These are phyloP conservation scores for Tribonema minus DNA, from an alignment of 108 stramenopile genomes.

Conservation along the genomic window DNA sequence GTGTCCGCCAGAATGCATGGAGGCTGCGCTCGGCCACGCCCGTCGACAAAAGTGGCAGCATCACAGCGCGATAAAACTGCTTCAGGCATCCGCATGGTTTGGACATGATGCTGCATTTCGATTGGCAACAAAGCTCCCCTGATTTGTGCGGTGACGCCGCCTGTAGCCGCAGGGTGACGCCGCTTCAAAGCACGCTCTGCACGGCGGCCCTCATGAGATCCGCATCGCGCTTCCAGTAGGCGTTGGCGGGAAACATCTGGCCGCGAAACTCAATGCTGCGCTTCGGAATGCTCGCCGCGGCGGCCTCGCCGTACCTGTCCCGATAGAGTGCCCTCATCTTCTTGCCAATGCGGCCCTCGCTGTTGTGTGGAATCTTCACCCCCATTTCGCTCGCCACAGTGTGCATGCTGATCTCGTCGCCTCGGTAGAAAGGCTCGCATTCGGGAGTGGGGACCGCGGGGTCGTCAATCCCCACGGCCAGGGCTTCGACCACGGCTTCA, in stretches of 20 bases:
- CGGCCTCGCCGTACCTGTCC: not conserved
- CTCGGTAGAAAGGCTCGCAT: not conserved
- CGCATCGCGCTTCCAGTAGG: not conserved
- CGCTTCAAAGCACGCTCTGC: too few relatives aligned
- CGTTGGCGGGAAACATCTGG: not conserved
- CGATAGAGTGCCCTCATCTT: not conserved
- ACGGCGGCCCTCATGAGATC: not conserved
- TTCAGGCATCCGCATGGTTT: too few relatives aligned
- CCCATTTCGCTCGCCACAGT: not conserved
- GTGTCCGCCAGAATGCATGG: too few relatives aligned
- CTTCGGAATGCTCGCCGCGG: not conserved
- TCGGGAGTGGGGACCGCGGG: not conserved
- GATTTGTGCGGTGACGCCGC: too few relatives aligned
- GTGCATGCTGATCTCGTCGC: not conserved
- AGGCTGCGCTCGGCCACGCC: too few relatives aligned
- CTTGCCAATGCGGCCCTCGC: not conserved
- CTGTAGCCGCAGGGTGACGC: too few relatives aligned
- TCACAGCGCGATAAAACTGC: too few relatives aligned
- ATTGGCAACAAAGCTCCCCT: too few relatives aligned
- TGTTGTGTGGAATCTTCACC: not conserved
- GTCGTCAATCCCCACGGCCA: not conserved
- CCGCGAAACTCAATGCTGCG: not conserved
- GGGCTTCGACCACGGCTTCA: not conserved
- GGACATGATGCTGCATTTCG: too few relatives aligned
- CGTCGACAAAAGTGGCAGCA: too few relatives aligned